These are phyloP conservation scores for Arthrobotrys iridis DNA, from an alignment of 2,329 filamentous ascomycete species.

Conservation along the genomic window DNA sequence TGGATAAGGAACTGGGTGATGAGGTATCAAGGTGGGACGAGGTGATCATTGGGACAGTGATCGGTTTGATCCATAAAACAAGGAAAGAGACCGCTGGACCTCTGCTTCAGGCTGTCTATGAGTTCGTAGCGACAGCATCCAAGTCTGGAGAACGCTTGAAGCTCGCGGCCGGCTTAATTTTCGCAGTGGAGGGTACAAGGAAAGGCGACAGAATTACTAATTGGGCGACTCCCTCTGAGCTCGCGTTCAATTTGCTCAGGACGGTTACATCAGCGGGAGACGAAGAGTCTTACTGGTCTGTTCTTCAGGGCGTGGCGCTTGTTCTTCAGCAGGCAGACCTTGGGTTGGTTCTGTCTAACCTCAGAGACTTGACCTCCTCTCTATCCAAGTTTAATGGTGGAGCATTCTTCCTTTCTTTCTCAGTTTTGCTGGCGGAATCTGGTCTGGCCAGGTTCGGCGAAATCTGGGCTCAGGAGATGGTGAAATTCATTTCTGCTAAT, in stretches of 20 bases:
- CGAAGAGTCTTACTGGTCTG: slow-evolving; percentile 22
- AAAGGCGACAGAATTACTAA: slow-evolving; percentile 77
- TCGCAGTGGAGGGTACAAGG: slow-evolving; percentile 78
- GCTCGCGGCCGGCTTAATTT: slow-evolving; percentile 70
- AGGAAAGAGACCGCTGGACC: slow-evolving; percentile 77
- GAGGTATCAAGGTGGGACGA: slow-evolving; percentile 60
- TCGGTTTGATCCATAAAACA: slow-evolving; percentile 84
- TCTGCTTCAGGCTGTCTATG: slow-evolving; percentile 70
- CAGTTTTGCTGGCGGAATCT: slow-evolving; percentile 79
- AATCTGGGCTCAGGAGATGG: slow-evolving; percentile 33
- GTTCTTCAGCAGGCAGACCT: slow-evolving; percentile 71
- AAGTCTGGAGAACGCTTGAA: slow-evolving; percentile 62
- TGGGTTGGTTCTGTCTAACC: slow-evolving; percentile 77
- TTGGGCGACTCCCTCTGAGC: slow-evolving; percentile 74
- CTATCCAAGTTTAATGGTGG: slow-evolving; percentile 66
- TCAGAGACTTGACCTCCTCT: slow-evolving; percentile 72
- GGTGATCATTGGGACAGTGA: slow-evolving; percentile 78
- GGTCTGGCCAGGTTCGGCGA: slow-evolving; percentile 76
- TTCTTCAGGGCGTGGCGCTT: slow-evolving; percentile 18
- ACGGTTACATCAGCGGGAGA: slow-evolving; percentile 57
- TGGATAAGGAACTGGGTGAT: slow-evolving; percentile 49
- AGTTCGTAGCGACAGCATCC: slow-evolving; percentile 62
- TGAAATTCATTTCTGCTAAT: slow-evolving; percentile 14
- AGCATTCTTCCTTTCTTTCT: slow-evolving; percentile 78
- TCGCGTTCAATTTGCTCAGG: slow-evolving; percentile 67